Conservation (phyloP, 148 eudicot species). For the Limonium bicolor region DNA sequence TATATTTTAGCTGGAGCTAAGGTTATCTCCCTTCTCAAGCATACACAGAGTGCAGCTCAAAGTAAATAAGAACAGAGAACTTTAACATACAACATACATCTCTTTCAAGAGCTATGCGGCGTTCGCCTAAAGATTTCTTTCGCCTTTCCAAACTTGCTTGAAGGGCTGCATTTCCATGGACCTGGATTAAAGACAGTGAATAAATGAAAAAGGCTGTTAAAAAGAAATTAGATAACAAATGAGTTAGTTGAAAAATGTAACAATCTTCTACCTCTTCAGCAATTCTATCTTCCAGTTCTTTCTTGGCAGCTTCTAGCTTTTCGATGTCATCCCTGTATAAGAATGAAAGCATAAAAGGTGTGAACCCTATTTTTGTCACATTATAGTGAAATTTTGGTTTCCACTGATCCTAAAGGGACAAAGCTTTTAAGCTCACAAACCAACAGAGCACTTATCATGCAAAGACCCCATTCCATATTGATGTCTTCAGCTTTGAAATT, state of each 20-base stretch:
- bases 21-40: no score
- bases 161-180: constrained; percentile 33
- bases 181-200: constrained; percentile 23
- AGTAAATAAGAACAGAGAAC: not conserved
- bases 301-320: constrained; percentile 47
- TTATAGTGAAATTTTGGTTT: no score
- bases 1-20: no score
- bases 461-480: no score
- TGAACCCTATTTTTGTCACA: no score
- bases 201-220: no score
- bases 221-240: no score
- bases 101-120: constrained; percentile 62
- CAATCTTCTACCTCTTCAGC: constrained; percentile 34
- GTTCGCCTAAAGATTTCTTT: constrained; percentile 46
- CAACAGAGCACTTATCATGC: no score
- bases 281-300: constrained; percentile 28
- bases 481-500: no score
- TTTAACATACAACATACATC: constrained; percentile 32
- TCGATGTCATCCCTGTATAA: constrained; percentile 43
- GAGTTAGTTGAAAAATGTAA: not conserved
- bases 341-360: constrained; percentile 8
- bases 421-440: no score
- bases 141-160: constrained; percentile 43
- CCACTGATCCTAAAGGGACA: no score
- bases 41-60: no score